These are phyloP conservation scores for Priceomyces carsonii DNA, from an alignment of 805 yeast genomes.

Conservation along the genomic window DNA sequence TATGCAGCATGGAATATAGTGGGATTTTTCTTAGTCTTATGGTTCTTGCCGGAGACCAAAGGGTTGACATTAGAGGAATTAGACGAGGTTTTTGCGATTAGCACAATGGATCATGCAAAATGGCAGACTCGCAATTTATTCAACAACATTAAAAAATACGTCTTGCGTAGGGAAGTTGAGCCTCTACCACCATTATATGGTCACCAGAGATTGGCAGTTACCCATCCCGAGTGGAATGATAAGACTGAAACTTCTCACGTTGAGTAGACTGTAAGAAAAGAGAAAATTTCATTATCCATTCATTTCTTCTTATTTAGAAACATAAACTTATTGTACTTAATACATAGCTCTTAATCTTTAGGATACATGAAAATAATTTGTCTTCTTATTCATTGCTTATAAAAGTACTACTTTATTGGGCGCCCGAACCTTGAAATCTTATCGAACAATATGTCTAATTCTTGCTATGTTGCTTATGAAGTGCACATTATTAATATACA, in stretches of 20 bases:
- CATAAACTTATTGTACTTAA: no score
- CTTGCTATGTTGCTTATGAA: no score
- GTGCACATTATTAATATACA: no score
- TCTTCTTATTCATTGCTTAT: no score
- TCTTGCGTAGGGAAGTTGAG: slow-evolving; percentile 47
- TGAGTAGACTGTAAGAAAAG: no score
- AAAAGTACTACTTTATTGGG: no score
- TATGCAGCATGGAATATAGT: slow-evolving; percentile 77
- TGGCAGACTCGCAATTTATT: slow-evolving; percentile 32
- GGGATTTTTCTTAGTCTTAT: slow-evolving; percentile 63
- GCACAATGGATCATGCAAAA: slow-evolving; percentile 54
- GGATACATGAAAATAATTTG: no score
- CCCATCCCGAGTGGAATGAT: slow-evolving; percentile 63
- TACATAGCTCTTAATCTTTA: no score
- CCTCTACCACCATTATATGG: slow-evolving; percentile 58
- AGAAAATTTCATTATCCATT: no score
- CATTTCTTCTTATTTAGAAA: no score
- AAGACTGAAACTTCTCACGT: slow-evolving; percentile 54
- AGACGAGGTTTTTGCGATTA: slow-evolving; percentile 69
- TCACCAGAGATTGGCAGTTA: slow-evolving; percentile 60
- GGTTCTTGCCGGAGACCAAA: slow-evolving; percentile 37
- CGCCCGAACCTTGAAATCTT: no score
- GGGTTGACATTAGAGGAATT: slow-evolving; percentile 73
- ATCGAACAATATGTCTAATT: no score
- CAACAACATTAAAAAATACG: slow-evolving; percentile 46